phyloP scores from a whole-genome alignment of 192 early-diverging fungal species.

The Coemansia sp. region DNA sequence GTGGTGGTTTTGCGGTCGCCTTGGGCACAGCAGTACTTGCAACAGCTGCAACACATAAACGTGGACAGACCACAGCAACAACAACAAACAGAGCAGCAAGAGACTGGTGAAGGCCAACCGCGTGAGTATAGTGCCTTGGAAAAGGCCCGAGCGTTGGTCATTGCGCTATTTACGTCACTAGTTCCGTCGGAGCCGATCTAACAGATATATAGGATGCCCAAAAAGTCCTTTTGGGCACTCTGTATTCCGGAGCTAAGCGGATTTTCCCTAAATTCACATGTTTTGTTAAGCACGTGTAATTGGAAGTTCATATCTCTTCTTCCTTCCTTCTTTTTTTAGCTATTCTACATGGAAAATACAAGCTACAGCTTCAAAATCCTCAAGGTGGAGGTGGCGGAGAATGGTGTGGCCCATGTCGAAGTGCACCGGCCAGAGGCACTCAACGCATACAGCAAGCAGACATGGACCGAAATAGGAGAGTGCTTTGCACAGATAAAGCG shows the following conservation, averaged over 20 bases:
- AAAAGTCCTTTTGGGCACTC: too few relatives aligned
- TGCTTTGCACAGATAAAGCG: constrained; percentile 59
- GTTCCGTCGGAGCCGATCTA: constrained; percentile 45
- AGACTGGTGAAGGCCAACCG: neutral
- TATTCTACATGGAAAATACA: neutral
- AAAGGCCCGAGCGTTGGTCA: constrained; percentile 33
- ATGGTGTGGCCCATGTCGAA: constrained; percentile 74
- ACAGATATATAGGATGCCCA: too few relatives aligned
- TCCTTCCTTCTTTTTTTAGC: neutral
- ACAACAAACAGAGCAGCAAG: neutral
- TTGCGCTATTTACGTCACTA: constrained; percentile 47
- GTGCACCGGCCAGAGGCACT: constrained; percentile 79
- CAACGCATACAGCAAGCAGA: constrained; percentile 73
- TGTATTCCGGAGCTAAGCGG: too few relatives aligned
- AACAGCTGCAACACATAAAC: constrained; percentile 5
- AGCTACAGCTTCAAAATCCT: constrained; percentile 61
- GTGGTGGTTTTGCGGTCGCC: constrained; percentile 22
- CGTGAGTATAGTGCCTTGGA: constrained; percentile 30
- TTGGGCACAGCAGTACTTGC: constrained; percentile 17
- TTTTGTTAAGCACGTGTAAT: neutral
- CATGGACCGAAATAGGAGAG: constrained; percentile 64
- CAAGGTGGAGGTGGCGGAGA: constrained; percentile 56
- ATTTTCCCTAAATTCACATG: constrained; percentile 1
- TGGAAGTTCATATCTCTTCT: neutral
- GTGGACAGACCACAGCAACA: neutral